A percentile compares a stretch with the other conserved stretches of the same genome.
Conservation (phyloP, 805 yeast genomes). For the Kazachstania viticola region DNA sequence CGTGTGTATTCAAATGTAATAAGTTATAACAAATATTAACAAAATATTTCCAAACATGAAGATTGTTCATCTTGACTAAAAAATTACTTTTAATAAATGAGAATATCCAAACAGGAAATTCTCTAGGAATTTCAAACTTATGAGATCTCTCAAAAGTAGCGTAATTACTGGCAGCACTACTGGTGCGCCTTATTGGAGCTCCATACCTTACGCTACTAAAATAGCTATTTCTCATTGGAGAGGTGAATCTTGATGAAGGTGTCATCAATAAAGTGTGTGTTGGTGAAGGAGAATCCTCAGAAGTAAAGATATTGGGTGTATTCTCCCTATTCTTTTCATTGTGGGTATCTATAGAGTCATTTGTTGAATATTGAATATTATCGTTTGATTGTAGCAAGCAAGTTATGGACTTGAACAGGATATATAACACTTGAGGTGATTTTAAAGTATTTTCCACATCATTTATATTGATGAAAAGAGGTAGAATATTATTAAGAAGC, state of each 20-base stretch:
- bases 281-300: constrained; percentile 2
- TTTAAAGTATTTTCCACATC: neutral
- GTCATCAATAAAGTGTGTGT: constrained; percentile 1
- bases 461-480: constrained; percentile 2
- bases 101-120: too few species aligned
- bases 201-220: neutral
- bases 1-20: constrained; percentile 10
- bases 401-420: constrained; percentile 17
- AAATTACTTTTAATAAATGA: neutral
- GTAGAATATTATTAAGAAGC: constrained; percentile 10
- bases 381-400: constrained; percentile 9
- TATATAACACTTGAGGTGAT: constrained; percentile 9
- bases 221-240: neutral
- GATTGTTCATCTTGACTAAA: constrained; percentile 6
- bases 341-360: constrained; percentile 2
- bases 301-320: neutral
- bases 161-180: neutral
- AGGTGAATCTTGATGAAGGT: constrained; percentile 3
- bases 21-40: constrained; percentile 18
- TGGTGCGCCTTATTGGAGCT: neutral
- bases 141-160: neutral
- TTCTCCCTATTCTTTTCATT: neutral
- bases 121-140: too few species aligned
- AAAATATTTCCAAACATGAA: constrained; percentile 22
- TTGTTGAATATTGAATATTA: neutral